Evolutionary conservation across 2,329 filamentous ascomycete species (phyloP).

Genomic region (Cordyceps tenuipes): DNA sequence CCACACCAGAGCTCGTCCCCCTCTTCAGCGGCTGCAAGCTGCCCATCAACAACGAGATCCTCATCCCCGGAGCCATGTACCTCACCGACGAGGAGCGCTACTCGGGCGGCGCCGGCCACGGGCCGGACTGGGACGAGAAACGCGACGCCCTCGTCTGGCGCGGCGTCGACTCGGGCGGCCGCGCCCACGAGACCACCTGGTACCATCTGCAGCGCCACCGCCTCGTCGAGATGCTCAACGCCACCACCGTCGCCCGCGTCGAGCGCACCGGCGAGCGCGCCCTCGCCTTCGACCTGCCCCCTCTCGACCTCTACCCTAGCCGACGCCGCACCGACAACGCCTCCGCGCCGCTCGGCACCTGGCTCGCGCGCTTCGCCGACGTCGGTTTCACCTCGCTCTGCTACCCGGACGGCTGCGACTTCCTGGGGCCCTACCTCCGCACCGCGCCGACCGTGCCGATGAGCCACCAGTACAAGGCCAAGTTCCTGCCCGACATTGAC

Average conservation of each 20-base stretch:
- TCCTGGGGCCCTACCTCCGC: constrained; percentile 29
- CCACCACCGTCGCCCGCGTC: constrained; percentile 42
- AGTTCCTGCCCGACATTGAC: constrained; percentile 63
- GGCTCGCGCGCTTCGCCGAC: constrained; percentile 32
- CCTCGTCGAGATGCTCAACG: constrained; percentile 61
- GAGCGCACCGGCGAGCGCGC: constrained; percentile 33
- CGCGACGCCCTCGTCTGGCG: constrained; percentile 51
- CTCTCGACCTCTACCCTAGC: constrained; percentile 34
- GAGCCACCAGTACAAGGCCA: constrained; percentile 44
- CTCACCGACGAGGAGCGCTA: constrained; percentile 50
- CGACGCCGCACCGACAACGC: constrained; percentile 22
- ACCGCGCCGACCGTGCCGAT: constrained; percentile 30
- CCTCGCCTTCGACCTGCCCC: constrained; percentile 42
- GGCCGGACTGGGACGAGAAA: constrained; percentile 52
- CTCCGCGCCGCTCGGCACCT: constrained; percentile 26
- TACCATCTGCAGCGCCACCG: constrained; percentile 63
- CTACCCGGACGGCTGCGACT: constrained; percentile 28
- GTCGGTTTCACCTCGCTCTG: constrained; percentile 38
- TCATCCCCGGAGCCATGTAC: constrained; percentile 59
- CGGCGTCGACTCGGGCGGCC: constrained; percentile 55
- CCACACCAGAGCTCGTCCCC: constrained; percentile 47
- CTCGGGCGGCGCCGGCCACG: constrained; percentile 45
- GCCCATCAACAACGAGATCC: constrained; percentile 54
- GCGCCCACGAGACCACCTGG: constrained; percentile 49
- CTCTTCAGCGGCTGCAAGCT: constrained; percentile 57